phyloP scores from a whole-genome alignment of 345 rosid species.

The Limnanthes douglasii region DNA sequence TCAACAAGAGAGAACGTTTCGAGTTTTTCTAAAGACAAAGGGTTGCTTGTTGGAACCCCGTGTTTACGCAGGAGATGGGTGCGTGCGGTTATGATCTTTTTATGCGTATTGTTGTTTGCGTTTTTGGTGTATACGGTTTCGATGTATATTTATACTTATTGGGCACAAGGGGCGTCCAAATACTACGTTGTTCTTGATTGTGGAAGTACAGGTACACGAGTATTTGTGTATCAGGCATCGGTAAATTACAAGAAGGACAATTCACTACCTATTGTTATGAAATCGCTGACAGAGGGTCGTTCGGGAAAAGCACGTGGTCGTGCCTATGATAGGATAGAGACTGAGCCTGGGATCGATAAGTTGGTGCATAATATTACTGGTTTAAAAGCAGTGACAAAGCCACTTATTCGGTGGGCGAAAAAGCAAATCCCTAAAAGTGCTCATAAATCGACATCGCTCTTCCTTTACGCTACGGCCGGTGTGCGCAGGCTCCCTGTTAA shows the following conservation, averaged over 20 bases:
- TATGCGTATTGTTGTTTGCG: conserved; percentile 42
- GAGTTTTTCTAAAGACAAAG: conserved; percentile 86
- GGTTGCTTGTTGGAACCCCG: conserved; percentile 26
- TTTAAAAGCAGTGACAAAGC: conserved; percentile 59
- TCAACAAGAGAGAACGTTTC: conserved; percentile 36
- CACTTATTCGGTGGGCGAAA: conserved; percentile 81
- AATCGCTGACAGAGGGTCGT: conserved; percentile 51
- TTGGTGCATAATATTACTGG: conserved; percentile 71
- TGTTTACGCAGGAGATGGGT: conserved; percentile 44
- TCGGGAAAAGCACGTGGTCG: conserved; percentile 70
- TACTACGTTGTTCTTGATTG: conserved; percentile 93
- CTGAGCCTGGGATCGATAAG: conserved; percentile 90
- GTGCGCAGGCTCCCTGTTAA: conserved; percentile 66
- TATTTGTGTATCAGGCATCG: conserved; percentile 63
- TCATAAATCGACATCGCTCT: conserved; percentile 73
- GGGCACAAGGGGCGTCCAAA: conserved; percentile 61
- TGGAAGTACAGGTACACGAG: conserved; percentile 99
- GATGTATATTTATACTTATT: conserved; percentile 48
- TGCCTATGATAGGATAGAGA: conserved; percentile 95
- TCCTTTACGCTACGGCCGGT: conserved; percentile 93
- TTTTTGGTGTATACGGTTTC: conserved; percentile 39
- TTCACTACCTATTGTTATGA: conserved; percentile 57
- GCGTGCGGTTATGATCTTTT: conserved; percentile 25
- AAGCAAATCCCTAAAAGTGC: conserved; percentile 76
- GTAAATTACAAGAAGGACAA: conserved; percentile 39